A percentile compares a stretch with the other conserved stretches of the same genome.
These are phyloP conservation scores for Chaetomium fimeti DNA, from an alignment of 495 filamentous ascomycete species.

Conservation along the genomic window DNA sequence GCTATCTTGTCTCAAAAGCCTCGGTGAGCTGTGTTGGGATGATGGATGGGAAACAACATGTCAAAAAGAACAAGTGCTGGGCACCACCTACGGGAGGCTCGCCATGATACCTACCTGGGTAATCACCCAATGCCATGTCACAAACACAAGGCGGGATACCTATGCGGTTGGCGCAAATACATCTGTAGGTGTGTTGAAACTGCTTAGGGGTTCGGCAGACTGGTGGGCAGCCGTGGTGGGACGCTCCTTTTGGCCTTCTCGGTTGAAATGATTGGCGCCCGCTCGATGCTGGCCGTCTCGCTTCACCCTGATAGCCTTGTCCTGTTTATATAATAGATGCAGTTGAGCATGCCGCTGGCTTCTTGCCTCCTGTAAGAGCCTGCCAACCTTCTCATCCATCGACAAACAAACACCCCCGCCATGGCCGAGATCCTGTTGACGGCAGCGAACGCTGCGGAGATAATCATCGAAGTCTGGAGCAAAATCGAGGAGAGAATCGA, in stretches of 20 bases:
- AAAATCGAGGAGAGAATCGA: background rate
- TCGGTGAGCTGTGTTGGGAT: too few species aligned
- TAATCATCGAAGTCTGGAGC: background rate
- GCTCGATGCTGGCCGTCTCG: background rate
- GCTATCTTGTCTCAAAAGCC: too few species aligned
- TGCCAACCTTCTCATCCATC: background rate
- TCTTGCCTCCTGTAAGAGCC: background rate
- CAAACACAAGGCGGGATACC: background rate
- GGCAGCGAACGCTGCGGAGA: background rate
- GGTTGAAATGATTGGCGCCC: background rate
- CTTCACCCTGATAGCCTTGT: background rate
- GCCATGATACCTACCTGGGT: background rate
- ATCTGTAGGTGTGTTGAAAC: background rate
- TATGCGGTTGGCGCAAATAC: background rate
- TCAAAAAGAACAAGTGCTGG: background rate
- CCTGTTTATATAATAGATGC: background rate
- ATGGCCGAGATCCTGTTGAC: background rate
- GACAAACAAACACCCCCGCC: background rate
- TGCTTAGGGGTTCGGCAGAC: background rate
- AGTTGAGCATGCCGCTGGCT: background rate
- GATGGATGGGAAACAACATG: too few species aligned
- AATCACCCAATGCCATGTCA: too few species aligned
- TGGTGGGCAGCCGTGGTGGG: background rate
- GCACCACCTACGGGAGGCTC: background rate
- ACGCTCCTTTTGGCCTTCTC: background rate